These are phyloP conservation scores for Aspergillus tamarii DNA, from an alignment of 2,329 filamentous ascomycete genomes.

Conservation along the genomic window DNA sequence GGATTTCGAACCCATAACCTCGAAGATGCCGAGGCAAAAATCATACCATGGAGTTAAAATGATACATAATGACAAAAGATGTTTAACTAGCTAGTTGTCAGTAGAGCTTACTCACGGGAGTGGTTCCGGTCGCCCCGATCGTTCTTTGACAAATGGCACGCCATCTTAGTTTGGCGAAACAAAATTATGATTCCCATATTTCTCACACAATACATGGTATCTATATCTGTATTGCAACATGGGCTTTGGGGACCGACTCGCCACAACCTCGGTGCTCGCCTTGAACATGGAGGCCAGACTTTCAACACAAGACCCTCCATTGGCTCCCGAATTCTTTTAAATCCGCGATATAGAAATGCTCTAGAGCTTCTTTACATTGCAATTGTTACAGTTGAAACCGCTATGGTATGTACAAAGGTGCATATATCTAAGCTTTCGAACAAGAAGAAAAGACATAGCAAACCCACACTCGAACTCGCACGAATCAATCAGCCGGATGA, in stretches of 20 bases:
- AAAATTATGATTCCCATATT: neutral
- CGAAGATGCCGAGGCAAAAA: neutral
- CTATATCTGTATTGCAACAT: constrained; percentile 68
- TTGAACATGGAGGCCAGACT: constrained; percentile 66
- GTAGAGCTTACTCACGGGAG: no score
- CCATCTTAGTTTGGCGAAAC: neutral
- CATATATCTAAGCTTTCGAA: no score
- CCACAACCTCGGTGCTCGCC: constrained; percentile 63
- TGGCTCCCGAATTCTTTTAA: constrained; percentile 58
- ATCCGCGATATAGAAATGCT: no score
- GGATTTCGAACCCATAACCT: neutral
- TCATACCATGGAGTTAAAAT: neutral
- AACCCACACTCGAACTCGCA: no score
- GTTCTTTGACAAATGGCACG: no score
- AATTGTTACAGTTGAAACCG: neutral
- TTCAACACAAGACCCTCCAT: constrained; percentile 57
- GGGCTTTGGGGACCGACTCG: constrained; percentile 34
- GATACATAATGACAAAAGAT: no score
- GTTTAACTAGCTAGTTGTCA: no score
- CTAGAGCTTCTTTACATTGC: neutral
- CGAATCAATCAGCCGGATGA: neutral
- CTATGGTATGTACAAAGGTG: neutral
- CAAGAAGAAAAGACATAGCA: neutral
- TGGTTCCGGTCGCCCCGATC: no score
- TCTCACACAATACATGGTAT: constrained; percentile 55